Conservation (phyloP, 345 rosid genomes). For the Ceriops decandra region DNA sequence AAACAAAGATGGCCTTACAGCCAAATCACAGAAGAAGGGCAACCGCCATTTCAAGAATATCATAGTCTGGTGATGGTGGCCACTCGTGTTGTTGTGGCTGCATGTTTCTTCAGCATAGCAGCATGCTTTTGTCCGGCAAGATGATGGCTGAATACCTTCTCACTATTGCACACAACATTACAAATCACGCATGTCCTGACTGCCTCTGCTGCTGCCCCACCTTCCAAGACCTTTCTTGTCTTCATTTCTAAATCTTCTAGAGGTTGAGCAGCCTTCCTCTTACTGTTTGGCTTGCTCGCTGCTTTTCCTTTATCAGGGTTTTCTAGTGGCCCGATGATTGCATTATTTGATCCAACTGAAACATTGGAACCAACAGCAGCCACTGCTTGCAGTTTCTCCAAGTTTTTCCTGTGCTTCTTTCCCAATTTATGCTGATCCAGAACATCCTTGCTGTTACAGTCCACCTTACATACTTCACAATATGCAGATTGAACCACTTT, state of each 20-base stretch:
- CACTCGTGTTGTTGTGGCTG: not conserved
- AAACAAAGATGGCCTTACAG: too few relatives aligned
- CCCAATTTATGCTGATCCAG: conserved; percentile 27
- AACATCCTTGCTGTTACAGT: conserved; percentile 31
- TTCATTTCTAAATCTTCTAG: conserved; percentile 35
- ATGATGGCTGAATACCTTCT: conserved; percentile 30
- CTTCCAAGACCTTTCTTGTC: conserved; percentile 33
- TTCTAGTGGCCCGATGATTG: conserved; percentile 30
- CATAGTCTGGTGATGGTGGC: conserved; percentile 9
- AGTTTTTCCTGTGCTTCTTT: conserved; percentile 29
- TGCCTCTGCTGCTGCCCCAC: conserved; percentile 38
- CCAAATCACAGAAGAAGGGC: not conserved
- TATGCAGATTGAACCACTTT: conserved; percentile 24
- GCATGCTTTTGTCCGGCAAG: conserved; percentile 48
- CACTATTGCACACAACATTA: conserved; percentile 43
- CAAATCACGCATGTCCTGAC: conserved; percentile 37
- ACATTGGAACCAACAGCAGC: conserved; percentile 8
- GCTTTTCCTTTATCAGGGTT: conserved; percentile 19
- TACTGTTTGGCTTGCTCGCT: conserved; percentile 8
- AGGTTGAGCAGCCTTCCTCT: conserved; percentile 26
- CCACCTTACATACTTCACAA: conserved; percentile 28
- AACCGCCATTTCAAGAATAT: not conserved
- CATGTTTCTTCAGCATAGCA: conserved; percentile 33
- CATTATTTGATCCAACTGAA: conserved; percentile 10
- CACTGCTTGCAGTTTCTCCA: conserved; percentile 22